Evolutionary conservation across 2,329 filamentous ascomycete genomes (phyloP).

Genomic region (Arthroderma sp.): DNA sequence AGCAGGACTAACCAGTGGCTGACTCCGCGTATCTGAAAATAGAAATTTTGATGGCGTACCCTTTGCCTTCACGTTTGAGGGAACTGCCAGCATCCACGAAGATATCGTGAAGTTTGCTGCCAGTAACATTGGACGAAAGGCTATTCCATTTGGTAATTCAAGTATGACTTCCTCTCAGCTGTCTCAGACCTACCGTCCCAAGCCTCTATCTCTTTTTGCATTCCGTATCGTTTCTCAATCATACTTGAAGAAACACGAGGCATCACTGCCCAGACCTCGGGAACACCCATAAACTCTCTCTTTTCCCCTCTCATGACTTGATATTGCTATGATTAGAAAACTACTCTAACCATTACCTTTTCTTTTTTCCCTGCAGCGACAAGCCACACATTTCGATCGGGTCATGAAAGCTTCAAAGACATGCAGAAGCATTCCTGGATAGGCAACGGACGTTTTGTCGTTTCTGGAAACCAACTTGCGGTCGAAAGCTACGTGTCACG

Average conservation of each 20-base stretch:
- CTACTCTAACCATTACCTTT: background rate
- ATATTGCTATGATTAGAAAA: background rate
- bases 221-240: background rate
- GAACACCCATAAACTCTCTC: too few relatives aligned
- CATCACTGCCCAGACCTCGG: too few relatives aligned
- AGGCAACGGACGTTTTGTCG: slow-evolving; percentile 1
- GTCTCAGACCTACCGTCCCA: background rate
- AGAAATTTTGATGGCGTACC: slow-evolving; percentile 3
- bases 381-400: background rate
- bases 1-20: background rate
- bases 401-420: slow-evolving; percentile 1
- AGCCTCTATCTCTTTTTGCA: background rate
- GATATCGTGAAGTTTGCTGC: background rate
- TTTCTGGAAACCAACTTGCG: background rate
- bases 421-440: slow-evolving; percentile 1
- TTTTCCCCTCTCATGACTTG: too few relatives aligned
- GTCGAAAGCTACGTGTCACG: slow-evolving; percentile 3
- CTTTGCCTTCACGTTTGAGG: slow-evolving; percentile 2
- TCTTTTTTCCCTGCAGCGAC: background rate
- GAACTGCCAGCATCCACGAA: background rate
- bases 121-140: background rate
- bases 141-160: background rate
- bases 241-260: too few relatives aligned
- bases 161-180: background rate
- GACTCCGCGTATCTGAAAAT: background rate